These are phyloP conservation scores for Annulohypoxylon stygium DNA, from an alignment of 495 filamentous ascomycete species.

Conservation along the genomic window DNA sequence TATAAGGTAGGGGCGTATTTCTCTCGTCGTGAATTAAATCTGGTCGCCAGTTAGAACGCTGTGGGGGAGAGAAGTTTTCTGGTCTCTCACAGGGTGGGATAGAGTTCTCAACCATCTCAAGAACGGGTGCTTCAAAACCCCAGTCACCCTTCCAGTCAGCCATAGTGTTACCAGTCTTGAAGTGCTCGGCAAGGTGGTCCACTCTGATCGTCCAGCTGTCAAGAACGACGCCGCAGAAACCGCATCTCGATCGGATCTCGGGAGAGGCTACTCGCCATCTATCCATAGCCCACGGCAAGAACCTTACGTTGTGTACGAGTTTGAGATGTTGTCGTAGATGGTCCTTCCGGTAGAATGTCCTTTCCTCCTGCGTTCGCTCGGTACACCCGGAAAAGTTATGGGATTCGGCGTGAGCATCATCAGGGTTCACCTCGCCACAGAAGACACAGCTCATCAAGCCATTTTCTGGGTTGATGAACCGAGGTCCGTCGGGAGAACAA, in stretches of 20 bases:
- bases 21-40: constrained; percentile 70
- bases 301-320: constrained; percentile 78
- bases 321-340: constrained; percentile 85
- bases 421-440: constrained; percentile 71
- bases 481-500: constrained; percentile 77
- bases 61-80: constrained; percentile 28
- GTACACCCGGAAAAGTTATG: constrained; percentile 80
- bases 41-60: constrained; percentile 42
- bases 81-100: constrained; percentile 70
- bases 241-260: constrained; percentile 75
- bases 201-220: constrained; percentile 72
- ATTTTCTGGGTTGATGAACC: constrained; percentile 61
- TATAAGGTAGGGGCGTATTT: constrained; percentile 61
- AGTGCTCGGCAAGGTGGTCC: constrained; percentile 77
- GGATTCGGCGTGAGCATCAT: constrained; percentile 71
- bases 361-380: constrained; percentile 71
- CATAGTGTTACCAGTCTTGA: constrained; percentile 75
- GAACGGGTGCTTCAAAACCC: constrained; percentile 72
- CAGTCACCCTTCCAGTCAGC: constrained; percentile 79
- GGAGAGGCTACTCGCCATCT: constrained; percentile 72
- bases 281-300: constrained; percentile 72
- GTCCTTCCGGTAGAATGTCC: constrained; percentile 87
- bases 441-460: constrained; percentile 72
- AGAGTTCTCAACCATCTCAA: constrained; percentile 72
- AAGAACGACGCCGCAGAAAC: constrained; percentile 74